Conservation (phyloP, 768 basidiomycete species). For the Rhodotorula graminis region DNA sequence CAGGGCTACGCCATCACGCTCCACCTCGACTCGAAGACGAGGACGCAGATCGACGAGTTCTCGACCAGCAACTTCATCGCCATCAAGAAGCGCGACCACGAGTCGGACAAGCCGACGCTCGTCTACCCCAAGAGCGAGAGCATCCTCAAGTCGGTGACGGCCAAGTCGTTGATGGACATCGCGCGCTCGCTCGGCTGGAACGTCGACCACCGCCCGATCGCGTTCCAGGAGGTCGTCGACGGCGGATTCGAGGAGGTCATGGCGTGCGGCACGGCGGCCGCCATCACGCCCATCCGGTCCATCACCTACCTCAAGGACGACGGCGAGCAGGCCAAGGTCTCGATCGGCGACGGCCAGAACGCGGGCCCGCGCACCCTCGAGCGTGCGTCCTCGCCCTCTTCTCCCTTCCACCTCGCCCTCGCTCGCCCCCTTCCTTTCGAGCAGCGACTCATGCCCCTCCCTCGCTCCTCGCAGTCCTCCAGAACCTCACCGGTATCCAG, state of each 20-base stretch:
- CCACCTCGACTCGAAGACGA: conserved; percentile 39
- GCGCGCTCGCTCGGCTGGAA: conserved; percentile 40
- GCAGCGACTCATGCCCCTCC: background rate
- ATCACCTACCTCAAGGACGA: conserved; percentile 36
- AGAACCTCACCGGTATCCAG: conserved; percentile 41
- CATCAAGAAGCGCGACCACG: conserved; percentile 17
- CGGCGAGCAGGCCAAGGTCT: conserved; percentile 31
- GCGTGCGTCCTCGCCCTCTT: conserved; percentile 5
- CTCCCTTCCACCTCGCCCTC: background rate
- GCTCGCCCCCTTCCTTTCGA: background rate
- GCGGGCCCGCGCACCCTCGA: conserved; percentile 40
- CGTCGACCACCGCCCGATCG: conserved; percentile 35
- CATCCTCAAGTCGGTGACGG: conserved; percentile 42
- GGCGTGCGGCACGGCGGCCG: conserved; percentile 43
- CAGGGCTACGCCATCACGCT: conserved; percentile 42
- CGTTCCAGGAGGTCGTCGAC: conserved; percentile 39
- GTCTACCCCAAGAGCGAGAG: conserved; percentile 38
- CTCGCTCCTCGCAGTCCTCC: conserved; percentile 18
- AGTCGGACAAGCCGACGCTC: conserved; percentile 29
- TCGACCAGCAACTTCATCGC: conserved; percentile 42
- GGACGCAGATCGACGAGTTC: conserved; percentile 42
- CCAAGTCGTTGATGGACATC: conserved; percentile 40
- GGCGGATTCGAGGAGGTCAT: conserved; percentile 41
- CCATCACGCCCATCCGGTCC: conserved; percentile 42
- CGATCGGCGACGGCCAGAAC: conserved; percentile 41